phyloP scores from a whole-genome alignment of 768 basidiomycete species.

The Leccinum subgranulosum region DNA sequence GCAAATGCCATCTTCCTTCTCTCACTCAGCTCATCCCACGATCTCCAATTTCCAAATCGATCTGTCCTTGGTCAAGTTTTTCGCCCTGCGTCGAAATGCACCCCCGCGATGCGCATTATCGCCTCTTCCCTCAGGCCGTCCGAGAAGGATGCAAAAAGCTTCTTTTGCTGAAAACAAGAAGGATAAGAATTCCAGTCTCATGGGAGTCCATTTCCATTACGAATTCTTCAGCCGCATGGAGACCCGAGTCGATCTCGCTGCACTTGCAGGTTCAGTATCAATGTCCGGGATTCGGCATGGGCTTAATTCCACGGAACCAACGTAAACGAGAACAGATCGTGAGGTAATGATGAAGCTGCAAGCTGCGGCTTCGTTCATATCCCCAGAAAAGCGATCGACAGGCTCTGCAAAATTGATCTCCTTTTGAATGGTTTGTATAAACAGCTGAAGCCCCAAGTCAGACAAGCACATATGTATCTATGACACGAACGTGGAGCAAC shows the following conservation, averaged over 20 bases:
- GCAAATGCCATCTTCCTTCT: not conserved
- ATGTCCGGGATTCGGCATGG: not conserved
- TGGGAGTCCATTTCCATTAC: not conserved
- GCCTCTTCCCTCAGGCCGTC: constrained; percentile 3
- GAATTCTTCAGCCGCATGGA: not conserved
- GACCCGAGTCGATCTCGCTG: constrained; percentile 27
- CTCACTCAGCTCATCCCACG: constrained; percentile 1
- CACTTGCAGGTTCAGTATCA: not conserved
- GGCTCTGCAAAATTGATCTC: not conserved
- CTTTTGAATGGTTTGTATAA: not conserved
- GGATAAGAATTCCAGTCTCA: not conserved
- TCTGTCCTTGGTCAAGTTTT: constrained; percentile 4
- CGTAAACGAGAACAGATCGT: constrained; percentile 23
- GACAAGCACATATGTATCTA: not conserved
- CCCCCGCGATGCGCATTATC: constrained; percentile 20
- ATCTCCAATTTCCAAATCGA: constrained; percentile 10
- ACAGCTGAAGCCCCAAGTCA: constrained; percentile 1
- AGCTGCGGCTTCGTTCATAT: constrained; percentile 13
- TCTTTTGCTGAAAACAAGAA: not conserved
- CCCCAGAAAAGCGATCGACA: constrained; percentile 22
- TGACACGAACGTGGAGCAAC: constrained; percentile 14
- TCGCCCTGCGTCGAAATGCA: not conserved
- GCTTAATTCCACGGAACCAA: constrained; percentile 28
- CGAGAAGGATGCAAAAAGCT: not conserved
- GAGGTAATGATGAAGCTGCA: constrained; percentile 31